Base-by-base conservation (phyloP, 768 basidiomycete species). In the Dendrothele bispora region DNA sequence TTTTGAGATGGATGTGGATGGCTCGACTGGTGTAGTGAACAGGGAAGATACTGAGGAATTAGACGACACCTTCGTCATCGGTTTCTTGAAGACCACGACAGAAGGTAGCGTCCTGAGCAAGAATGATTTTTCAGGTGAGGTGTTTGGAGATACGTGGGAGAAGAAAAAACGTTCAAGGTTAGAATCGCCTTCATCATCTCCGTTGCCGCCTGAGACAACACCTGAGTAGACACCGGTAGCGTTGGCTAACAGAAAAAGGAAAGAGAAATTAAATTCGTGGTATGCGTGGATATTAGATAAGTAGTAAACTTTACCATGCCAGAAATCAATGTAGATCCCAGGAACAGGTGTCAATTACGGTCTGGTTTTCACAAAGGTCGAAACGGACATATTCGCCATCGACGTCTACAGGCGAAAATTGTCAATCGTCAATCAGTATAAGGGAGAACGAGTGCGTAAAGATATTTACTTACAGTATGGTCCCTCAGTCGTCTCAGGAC, bases 1-100 rank as follows among this genome's bases (percentile, higher is more conserved):
- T 56, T 53, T 7, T 50, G 44, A 56, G 50, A 43, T 56, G 55
- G 29, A 56, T 53, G 44, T 56, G 55, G 7, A 49, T 35, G 7
- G 55, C 22, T 39, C 55, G 55, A 24, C 36, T 34, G 20, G 48
- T 50, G 46, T 56, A 56, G 42, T 56, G 55, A 11, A 51, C 55
- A 4, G 55, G 48, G 27, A 56, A 53, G 10, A 43, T 42, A 11
- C 45, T 53, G 20, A 53, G 45, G 35, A 27, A 56, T 29, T 53
- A 48, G 28, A 43, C 55, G 12, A 53, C 55, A 32, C 55, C 55
- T 15, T 56, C 55, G 6, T 50, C 34, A 44, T 56, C 46, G 15
- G 49, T 56, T 17, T 27, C 25, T 17, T 56, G 52, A 17, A 56
- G 35, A 2, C 52, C 55, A 36, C 55, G 55, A 3, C 49, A 32